Evolutionary conservation across 2,329 filamentous ascomycete species (phyloP), one percentile per base, ranked within the genome.

Genomic region (Phaeosphaeria sp.): DNA sequence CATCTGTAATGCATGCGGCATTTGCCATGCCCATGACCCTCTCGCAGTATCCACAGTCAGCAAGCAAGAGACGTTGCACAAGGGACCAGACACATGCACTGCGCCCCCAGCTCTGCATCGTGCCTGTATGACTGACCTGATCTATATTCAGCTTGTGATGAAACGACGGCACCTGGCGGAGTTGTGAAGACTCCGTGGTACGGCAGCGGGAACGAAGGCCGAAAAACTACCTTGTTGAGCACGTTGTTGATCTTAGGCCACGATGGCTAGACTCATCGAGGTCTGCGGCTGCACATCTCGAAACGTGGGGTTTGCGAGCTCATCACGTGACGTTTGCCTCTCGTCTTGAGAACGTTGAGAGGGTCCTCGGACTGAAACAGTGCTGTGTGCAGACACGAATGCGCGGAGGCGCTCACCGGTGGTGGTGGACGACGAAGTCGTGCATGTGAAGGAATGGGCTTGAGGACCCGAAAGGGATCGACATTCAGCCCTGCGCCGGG

Each of bases 131-230:
- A 25, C 44, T 6, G 22, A 13, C 11, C 22, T 22, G 22, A 6
- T 17, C 21, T 20, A 44, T 30, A 30, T 39, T 39, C 36, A 43
- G 49, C 36, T 20, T 20, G 1, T 25, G 22, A 20, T 44, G 49
- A 51, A 51, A 51, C 36, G 25, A 21, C 36, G 49, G 23, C 36
- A 51, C 49, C 39, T 23, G 20, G 33, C 48, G 17, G 30, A n/a
- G 18, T 42, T 18, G 4, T 22, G 33, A 13, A 13, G 17, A 30
- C 2, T 25, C 17, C 2, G 6, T 30, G 39, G 23, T 43, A 17
- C 21, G 33, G 11, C 27, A 39, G 18, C 33, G 33, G 30, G 21
- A 18, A 11, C 27, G 20, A 20, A 50, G 30, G 30, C 30, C 30
- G 30, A 36, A 36, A 30, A 36, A 20, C 7, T 18, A 10, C 27